Evolutionary conservation across 2,329 filamentous ascomycete species (phyloP).

Genomic region (Lanzia echinophila): DNA sequence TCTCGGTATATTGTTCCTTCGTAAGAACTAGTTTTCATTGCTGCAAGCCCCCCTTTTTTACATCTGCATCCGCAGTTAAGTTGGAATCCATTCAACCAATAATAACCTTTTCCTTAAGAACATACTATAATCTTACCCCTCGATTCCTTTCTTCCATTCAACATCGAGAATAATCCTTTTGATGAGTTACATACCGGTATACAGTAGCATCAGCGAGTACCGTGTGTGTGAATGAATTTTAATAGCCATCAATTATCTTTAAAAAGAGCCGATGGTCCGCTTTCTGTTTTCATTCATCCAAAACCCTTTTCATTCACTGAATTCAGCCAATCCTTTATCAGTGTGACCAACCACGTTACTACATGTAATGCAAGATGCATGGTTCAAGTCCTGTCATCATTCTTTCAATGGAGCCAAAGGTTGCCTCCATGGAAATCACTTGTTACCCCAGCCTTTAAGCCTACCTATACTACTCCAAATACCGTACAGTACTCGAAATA

Average conservation of each 20-base stretch:
- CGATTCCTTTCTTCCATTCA: not conserved
- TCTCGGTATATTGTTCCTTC: not conserved
- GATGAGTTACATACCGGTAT: not conserved
- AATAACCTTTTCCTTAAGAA: too few species aligned
- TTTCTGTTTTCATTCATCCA: not conserved
- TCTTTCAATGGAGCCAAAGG: slow-evolving; percentile 1
- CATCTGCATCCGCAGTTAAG: not conserved
- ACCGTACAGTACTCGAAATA: too few species aligned
- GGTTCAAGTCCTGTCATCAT: slow-evolving; percentile 5
- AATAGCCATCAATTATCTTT: too few species aligned
- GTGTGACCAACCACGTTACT: not conserved
- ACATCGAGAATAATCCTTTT: too few species aligned
- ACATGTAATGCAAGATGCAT: not conserved
- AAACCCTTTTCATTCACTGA: not conserved
- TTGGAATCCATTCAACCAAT: too few species aligned
- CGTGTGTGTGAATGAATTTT: too few species aligned
- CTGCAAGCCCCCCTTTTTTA: not conserved
- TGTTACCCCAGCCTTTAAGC: too few species aligned
- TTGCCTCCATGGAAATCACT: too few species aligned
- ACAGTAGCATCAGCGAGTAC: too few species aligned
- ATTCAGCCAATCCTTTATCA: not conserved
- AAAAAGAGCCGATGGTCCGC: not conserved
- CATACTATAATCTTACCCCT: too few species aligned
- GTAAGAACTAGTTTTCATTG: not conserved
- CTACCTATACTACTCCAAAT: too few species aligned